These are phyloP conservation scores for Selenicereus undatus DNA, from an alignment of 148 eudicot genomes.

Conservation along the genomic window DNA sequence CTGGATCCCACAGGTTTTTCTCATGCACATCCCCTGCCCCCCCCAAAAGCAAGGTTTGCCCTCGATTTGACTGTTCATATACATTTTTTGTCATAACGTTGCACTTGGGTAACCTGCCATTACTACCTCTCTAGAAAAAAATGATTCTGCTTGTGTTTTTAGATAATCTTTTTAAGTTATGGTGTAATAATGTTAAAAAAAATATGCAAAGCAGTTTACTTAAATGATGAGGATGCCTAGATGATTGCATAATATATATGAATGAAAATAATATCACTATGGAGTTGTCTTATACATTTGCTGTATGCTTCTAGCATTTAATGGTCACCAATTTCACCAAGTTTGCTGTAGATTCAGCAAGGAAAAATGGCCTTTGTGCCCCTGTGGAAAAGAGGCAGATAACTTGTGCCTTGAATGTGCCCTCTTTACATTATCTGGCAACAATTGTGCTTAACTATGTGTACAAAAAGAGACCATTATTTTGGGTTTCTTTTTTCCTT, in stretches of 20 bases:
- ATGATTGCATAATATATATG: not conserved
- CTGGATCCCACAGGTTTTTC: conserved; percentile 66
- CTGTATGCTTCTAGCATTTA: not conserved
- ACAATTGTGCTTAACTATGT: not conserved
- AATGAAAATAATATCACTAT: not conserved
- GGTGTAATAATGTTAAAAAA: not conserved
- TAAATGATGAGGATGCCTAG: not conserved
- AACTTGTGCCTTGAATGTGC: not conserved
- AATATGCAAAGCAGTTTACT: not conserved
- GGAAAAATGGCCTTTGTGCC: not conserved
- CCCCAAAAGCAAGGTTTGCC: not conserved
- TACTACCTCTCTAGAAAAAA: not conserved
- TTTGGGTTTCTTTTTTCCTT: not conserved
- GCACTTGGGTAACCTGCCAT: not conserved
- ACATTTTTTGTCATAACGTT: not conserved
- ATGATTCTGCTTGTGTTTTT: not conserved
- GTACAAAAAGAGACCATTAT: not conserved
- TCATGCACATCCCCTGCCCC: not conserved
- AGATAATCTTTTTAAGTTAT: not conserved
- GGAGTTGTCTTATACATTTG: not conserved
- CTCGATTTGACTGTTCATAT: not conserved
- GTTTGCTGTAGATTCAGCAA: conserved; percentile 4
- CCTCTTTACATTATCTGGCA: not conserved
- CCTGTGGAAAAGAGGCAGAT: not conserved
- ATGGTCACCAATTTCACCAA: not conserved